Evolutionary conservation across 1,284 basidiomycete genomes (phyloP).

Genomic region (Mycosarcoma mackinlayi): DNA sequence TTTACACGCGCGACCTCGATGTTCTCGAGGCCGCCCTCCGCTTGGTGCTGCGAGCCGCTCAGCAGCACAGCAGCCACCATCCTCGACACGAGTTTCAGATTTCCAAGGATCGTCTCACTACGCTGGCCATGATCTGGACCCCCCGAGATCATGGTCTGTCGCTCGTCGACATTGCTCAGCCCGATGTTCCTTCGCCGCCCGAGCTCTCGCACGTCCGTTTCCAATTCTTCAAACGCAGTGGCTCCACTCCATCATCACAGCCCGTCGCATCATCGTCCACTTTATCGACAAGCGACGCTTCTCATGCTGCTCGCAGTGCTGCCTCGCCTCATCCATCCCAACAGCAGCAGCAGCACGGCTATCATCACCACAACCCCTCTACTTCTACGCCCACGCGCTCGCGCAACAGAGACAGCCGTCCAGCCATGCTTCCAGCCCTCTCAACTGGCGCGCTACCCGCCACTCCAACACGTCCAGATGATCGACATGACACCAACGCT

Average conservation of each 20-base stretch:
- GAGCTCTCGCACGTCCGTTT: constrained; percentile 68
- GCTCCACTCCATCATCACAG: constrained; percentile 15
- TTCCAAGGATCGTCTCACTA: constrained; percentile 56
- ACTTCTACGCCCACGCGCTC: constrained; percentile 41
- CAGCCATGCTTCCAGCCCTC: constrained; percentile 34
- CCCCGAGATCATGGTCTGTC: constrained; percentile 68
- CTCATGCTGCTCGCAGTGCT: constrained; percentile 13
- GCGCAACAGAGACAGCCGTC: constrained; percentile 37
- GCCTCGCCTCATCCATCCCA: constrained; percentile 28
- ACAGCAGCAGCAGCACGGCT: no score
- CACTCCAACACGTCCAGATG: constrained; percentile 29
- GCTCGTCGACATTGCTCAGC: constrained; percentile 69
- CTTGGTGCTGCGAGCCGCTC: constrained; percentile 88
- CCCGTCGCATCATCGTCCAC: constrained; percentile 19
- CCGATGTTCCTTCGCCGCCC: constrained; percentile 57
- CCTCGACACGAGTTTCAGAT: constrained; percentile 58
- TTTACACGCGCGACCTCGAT: constrained; percentile 89
- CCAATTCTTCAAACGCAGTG: constrained; percentile 69
- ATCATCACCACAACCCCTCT: constrained; percentile 17
- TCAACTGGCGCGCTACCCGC: constrained; percentile 26
- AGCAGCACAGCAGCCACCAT: constrained; percentile 80
- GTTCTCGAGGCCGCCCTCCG: constrained; percentile 85
- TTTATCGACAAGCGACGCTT: constrained; percentile 22
- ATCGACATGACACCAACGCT: constrained; percentile 9
- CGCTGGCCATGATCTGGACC: constrained; percentile 64